Base-by-base conservation (phyloP, 2,329 filamentous ascomycete genomes). In the Arthrobotrys iridis region DNA sequence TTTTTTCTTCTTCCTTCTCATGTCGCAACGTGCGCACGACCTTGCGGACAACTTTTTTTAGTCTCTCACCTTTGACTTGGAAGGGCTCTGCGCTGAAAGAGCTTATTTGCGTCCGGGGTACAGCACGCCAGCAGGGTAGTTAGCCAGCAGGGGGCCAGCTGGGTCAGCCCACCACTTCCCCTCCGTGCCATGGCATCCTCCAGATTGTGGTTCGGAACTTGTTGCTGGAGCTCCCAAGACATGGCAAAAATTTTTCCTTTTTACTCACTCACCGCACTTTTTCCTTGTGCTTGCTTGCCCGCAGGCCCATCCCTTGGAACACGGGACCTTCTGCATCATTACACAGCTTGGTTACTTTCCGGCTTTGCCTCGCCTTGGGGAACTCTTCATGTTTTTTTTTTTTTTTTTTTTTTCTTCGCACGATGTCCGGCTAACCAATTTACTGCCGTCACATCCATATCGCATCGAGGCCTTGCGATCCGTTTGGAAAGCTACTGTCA, bases 321-420 rank as follows among this genome's bases (percentile, higher is more conserved):
- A 67, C 70, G 62, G 70, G 71, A 75, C 71, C 55, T 75, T 62
- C 60, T 66, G 62, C 62, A 67, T 67, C 57, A 62, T 66, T 46
- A 41, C 48, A 41, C 26, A 40, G 37, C 40, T 35, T 46, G 59
- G 28, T 46, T 30, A n/a, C 46, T 48, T 20, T 43, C 35, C 40
- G 22, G 35, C 28, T 22, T 22, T 35, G 43, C 43, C 15, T 45
- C 35, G 37, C 26, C 28, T 68, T 30, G 43, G 15, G 45, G 57
- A 62, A 33, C 50, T 46, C 35, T 26, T 30, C 48, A 22, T 15
- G 26, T 24, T 33, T 62, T 50, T 26, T 13, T 48, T 37, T 35
- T 26, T 20, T 18, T 22, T 43, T 13, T 48, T 37, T 35, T 26
- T 20, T 18, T 22, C 30, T 43, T 60, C 64, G 64, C 64, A 68